phyloP scores from a whole-genome alignment of 2,329 filamentous ascomycete genomes.

The Fusarium sp. region DNA sequence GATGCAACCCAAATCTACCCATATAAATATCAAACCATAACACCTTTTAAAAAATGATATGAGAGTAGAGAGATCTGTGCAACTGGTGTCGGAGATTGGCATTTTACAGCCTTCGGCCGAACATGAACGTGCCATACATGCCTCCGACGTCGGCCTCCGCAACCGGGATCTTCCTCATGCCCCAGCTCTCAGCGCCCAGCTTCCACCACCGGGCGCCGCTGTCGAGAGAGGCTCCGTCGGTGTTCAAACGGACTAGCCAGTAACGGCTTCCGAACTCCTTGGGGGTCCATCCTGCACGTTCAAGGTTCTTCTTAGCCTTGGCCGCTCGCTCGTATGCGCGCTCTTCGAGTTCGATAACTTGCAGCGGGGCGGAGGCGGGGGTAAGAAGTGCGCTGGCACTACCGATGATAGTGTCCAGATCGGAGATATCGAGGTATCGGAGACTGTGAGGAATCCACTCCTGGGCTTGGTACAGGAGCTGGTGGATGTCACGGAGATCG shows the following conservation, averaged over 20 bases:
- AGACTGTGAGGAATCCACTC: slow-evolving; percentile 64
- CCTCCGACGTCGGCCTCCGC: slow-evolving; percentile 91
- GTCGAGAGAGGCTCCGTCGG: slow-evolving; percentile 47
- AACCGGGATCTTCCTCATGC: slow-evolving; percentile 91
- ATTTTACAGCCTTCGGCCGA: slow-evolving; percentile 65
- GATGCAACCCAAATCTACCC: slow-evolving; percentile 33
- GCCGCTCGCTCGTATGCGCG: slow-evolving; percentile 72
- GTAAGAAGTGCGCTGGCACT: slow-evolving; percentile 69
- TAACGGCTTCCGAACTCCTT: slow-evolving; percentile 73
- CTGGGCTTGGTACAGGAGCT: slow-evolving; percentile 66
- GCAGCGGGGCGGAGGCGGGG: slow-evolving; percentile 70
- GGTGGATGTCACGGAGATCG: slow-evolving; percentile 70
- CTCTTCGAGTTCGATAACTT: slow-evolving; percentile 79
- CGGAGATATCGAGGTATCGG: slow-evolving; percentile 80
- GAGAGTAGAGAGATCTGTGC: slow-evolving; percentile 41
- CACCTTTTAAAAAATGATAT: slow-evolving; percentile 17
- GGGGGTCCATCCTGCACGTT: slow-evolving; percentile 73
- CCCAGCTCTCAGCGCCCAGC: slow-evolving; percentile 86
- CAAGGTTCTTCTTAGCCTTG: slow-evolving; percentile 68
- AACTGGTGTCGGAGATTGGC: slow-evolving; percentile 46
- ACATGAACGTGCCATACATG: slow-evolving; percentile 83
- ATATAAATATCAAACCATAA: slow-evolving; percentile 4
- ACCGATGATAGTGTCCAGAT: slow-evolving; percentile 65
- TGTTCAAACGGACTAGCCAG: slow-evolving; percentile 71
- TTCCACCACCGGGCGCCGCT: slow-evolving; percentile 75